phyloP scores from a whole-genome alignment of 768 basidiomycete species.

The Boletus rubescentipes region DNA sequence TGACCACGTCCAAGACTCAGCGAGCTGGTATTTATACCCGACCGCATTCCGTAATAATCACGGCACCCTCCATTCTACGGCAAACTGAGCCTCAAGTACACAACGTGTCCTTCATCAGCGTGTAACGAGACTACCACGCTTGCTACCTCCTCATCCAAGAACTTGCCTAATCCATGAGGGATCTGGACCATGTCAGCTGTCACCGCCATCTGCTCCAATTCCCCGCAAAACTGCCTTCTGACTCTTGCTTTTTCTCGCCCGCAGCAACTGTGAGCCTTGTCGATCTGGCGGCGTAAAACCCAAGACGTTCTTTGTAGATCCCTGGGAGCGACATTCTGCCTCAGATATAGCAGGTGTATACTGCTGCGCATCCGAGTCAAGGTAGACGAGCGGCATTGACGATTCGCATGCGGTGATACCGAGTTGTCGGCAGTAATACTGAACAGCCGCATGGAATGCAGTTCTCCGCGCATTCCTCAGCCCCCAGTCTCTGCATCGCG shows the following conservation, averaged over 20 bases:
- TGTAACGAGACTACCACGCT: background rate
- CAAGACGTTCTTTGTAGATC: conserved; percentile 20
- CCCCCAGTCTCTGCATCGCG: conserved; percentile 52
- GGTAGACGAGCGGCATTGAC: conserved; percentile 58
- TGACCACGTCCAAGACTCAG: background rate
- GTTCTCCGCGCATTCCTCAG: conserved; percentile 61
- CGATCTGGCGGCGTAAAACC: conserved; percentile 32
- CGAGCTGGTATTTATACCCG: conserved; percentile 23
- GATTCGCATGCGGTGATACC: conserved; percentile 63
- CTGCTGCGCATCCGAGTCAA: conserved; percentile 23
- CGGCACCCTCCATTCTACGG: conserved; percentile 2
- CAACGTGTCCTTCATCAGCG: conserved; percentile 12
- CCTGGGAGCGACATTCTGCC: background rate
- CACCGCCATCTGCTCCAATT: conserved; percentile 25
- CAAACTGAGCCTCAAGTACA: conserved; percentile 8
- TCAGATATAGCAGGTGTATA: conserved; percentile 3
- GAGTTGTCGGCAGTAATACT: conserved; percentile 68
- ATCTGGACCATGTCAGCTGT: background rate
- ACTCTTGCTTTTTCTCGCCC: conserved; percentile 34
- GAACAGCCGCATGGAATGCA: conserved; percentile 76
- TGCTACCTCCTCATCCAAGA: background rate
- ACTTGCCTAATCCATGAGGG: conserved; percentile 15
- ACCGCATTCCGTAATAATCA: conserved; percentile 22
- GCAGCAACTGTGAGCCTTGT: conserved; percentile 13
- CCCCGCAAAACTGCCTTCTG: conserved; percentile 35